Conservation (phyloP, 2,329 filamentous ascomycete genomes). For the Escovopsis sp. region DNA sequence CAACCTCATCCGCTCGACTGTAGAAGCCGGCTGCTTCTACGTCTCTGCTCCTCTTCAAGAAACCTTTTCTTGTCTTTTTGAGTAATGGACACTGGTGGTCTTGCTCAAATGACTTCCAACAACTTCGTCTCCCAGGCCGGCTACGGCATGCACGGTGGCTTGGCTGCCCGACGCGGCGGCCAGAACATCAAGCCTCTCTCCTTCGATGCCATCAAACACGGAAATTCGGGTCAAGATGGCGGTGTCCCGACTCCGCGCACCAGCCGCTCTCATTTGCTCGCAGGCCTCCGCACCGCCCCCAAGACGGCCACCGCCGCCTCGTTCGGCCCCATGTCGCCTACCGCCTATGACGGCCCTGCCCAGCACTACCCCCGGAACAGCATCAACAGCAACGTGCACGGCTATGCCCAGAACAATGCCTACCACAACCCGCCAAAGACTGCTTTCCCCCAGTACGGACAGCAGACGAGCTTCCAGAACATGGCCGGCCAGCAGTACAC, state of each 20-base stretch:
- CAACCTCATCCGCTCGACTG: constrained; percentile 2
- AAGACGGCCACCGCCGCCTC: constrained; percentile 65
- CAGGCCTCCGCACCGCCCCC: constrained; percentile 82
- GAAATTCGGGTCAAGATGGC: constrained; percentile 52
- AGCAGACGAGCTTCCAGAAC: constrained; percentile 17
- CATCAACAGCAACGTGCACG: constrained; percentile 29
- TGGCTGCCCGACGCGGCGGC: constrained; percentile 72
- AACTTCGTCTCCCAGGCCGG: constrained; percentile 56
- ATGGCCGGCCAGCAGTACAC: constrained; percentile 43
- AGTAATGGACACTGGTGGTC: constrained; percentile 90
- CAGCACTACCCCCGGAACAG: constrained; percentile 30
- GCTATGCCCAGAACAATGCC: constrained; percentile 25
- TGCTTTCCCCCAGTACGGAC: constrained; percentile 35
- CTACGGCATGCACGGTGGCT: constrained; percentile 65
- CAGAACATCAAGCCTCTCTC: constrained; percentile 82
- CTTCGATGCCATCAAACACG: constrained; percentile 56
- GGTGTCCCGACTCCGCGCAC: constrained; percentile 73
- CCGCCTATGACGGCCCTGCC: constrained; percentile 20
- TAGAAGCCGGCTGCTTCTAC: not conserved
- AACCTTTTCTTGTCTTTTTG: constrained; percentile 16
- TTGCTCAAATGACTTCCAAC: constrained; percentile 97
- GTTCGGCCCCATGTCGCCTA: constrained; percentile 53
- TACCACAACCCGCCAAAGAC: constrained; percentile 42
- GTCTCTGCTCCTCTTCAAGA: constrained; percentile 1
- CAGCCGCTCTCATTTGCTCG: constrained; percentile 85